These are phyloP conservation scores for Fusarium sp. DNA, from an alignment of 2,329 filamentous ascomycete species.

Conservation along the genomic window DNA sequence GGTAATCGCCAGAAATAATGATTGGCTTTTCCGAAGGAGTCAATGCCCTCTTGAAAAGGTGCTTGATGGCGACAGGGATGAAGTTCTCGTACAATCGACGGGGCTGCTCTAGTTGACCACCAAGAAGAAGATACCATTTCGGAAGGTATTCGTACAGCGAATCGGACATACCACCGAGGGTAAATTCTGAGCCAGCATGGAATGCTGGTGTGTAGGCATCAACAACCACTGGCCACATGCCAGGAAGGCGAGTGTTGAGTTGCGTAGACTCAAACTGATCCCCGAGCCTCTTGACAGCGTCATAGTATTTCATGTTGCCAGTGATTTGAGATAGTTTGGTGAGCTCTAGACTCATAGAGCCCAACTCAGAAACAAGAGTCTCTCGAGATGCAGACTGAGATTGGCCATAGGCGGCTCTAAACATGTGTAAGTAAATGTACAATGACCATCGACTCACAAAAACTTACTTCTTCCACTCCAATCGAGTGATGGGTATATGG, in stretches of 20 bases:
- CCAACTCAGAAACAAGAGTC: constrained; percentile 49
- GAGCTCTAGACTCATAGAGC: constrained; percentile 70
- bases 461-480: constrained; percentile 46
- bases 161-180: constrained; percentile 66
- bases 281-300: constrained; percentile 68
- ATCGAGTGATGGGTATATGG: constrained; percentile 62
- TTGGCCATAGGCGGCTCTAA: constrained; percentile 42
- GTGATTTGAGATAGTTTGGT: constrained; percentile 73
- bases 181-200: constrained; percentile 58
- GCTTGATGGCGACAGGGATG: constrained; percentile 60
- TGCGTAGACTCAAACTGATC: constrained; percentile 66
- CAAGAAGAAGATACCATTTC: constrained; percentile 73
- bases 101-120: constrained; percentile 58
- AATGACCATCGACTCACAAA: not conserved
- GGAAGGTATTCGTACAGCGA: constrained; percentile 74
- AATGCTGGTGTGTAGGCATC: constrained; percentile 51
- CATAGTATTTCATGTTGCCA: constrained; percentile 68
- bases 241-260: constrained; percentile 65
- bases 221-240: constrained; percentile 70
- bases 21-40: constrained; percentile 67
- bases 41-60: constrained; percentile 76
- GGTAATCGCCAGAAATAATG: constrained; percentile 68
- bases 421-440: constrained; percentile 18
- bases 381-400: constrained; percentile 38
- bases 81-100: constrained; percentile 52